These are phyloP conservation scores for Talaromyces liani DNA, from an alignment of 495 filamentous ascomycete species.

Conservation along the genomic window DNA sequence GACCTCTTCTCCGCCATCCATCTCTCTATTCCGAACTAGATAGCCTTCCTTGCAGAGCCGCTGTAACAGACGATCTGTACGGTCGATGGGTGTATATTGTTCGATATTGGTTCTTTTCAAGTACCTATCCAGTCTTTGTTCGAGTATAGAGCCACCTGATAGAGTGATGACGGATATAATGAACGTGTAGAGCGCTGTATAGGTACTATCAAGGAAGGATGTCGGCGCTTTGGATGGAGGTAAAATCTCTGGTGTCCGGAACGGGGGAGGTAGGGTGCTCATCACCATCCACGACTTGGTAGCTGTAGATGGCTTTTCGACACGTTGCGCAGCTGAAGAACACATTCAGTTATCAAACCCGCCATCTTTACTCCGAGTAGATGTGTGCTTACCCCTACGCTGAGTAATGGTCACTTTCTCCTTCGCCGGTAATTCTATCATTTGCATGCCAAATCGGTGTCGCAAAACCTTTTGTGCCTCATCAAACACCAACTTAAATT, in stretches of 20 bases:
- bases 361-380: not conserved
- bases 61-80: constrained; percentile 67
- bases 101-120: constrained; percentile 70
- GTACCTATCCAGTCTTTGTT: constrained; percentile 65
- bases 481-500: constrained; percentile 65
- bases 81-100: constrained; percentile 64
- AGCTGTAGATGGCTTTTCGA: constrained; percentile 35
- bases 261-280: constrained; percentile 57
- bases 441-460: constrained; percentile 73
- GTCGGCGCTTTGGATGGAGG: constrained; percentile 59
- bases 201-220: constrained; percentile 59
- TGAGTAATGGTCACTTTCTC: constrained; percentile 75
- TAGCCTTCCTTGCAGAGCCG: constrained; percentile 79
- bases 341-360: constrained; percentile 19
- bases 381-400: constrained; percentile 54
- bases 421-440: constrained; percentile 68
- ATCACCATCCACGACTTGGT: constrained; percentile 72
- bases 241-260: constrained; percentile 58
- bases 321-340: constrained; percentile 49
- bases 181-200: constrained; percentile 72
- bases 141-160: constrained; percentile 62
- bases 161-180: constrained; percentile 68
- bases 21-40: constrained; percentile 62
- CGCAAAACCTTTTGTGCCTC: constrained; percentile 58
- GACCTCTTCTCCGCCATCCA: constrained; percentile 61